Conservation (phyloP, 305 asterid genomes). For the Fraxinus ornus region DNA sequence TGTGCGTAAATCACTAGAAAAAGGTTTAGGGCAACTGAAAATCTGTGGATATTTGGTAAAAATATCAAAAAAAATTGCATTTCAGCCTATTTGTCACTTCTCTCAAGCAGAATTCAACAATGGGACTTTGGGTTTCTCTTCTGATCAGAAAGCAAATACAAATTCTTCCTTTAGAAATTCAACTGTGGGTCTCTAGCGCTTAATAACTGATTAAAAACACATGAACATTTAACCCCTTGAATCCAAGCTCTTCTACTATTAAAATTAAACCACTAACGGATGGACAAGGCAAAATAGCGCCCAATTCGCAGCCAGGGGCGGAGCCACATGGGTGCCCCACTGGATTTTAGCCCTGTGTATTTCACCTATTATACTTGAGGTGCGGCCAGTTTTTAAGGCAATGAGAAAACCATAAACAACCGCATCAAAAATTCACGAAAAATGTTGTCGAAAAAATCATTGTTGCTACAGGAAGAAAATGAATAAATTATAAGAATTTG, state of each 20-base stretch:
- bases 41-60: neutral
- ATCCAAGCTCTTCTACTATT: neutral
- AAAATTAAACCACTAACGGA: neutral
- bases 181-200: neutral
- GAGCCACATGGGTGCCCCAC: neutral
- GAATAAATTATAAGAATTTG: neutral
- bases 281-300: neutral
- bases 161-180: neutral
- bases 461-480: neutral
- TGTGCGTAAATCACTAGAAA: neutral
- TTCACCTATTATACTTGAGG: neutral
- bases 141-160: neutral
- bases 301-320: neutral
- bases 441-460: neutral
- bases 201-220: too few species aligned
- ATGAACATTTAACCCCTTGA: neutral
- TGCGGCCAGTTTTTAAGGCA: neutral
- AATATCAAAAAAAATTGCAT: neutral
- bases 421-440: neutral
- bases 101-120: neutral
- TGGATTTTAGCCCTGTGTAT: neutral
- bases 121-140: neutral
- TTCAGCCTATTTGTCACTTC: neutral
- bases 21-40: neutral
- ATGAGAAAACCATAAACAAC: neutral